Evolutionary conservation across 1,284 basidiomycete genomes (phyloP), one percentile per base, ranked within the genome.

Genomic region (Tetrapyrgos nigripes): DNA sequence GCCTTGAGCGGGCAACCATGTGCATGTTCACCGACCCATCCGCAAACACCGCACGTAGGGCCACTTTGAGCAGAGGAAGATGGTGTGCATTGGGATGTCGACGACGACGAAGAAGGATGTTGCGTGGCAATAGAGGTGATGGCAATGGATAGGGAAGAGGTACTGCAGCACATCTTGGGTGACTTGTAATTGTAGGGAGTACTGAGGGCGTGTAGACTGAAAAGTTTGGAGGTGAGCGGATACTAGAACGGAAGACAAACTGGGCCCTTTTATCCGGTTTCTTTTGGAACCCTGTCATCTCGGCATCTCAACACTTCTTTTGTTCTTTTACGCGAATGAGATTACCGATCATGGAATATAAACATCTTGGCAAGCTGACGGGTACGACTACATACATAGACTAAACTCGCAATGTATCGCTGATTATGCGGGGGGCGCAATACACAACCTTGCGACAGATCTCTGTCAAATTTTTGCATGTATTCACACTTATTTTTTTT

Each of bases 31-130:
- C 88, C 88, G 65, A 88, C 85, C 78, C 79, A 87, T 63, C 87
- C 87, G 62, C 89, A 91, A 70, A 89, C 87, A 79, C 87, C 89
- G 77, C 89, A 91, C 70, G 90, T 88, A 61, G 88, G 87, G 21
- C 83, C 76, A 75, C 81, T 83, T 62, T 62, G 55, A 24, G 59
- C 56, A 48, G 63, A 59, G 23, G 58, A 44, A 33, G 64, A 31
- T 21, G 59, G 28, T 23, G 53, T 48, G 59, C 19, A n/a, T 23
- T 8, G 46, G 8, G 48, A 23, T 19, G 55, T 27, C 5, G 54
- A 35, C 9, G 21, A 40, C 21, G 50, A 35, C 14, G 52, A 4
- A 14, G 19, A 9, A 21, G 53, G 24, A 21, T 35, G 29, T 37
- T 55, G 26, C 10, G 35, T n/a, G 19, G 27, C 28, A 44, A 26